These are phyloP conservation scores for Aspergillus quadrilineatus DNA, from an alignment of 2,329 filamentous ascomycete genomes.

Conservation along the genomic window DNA sequence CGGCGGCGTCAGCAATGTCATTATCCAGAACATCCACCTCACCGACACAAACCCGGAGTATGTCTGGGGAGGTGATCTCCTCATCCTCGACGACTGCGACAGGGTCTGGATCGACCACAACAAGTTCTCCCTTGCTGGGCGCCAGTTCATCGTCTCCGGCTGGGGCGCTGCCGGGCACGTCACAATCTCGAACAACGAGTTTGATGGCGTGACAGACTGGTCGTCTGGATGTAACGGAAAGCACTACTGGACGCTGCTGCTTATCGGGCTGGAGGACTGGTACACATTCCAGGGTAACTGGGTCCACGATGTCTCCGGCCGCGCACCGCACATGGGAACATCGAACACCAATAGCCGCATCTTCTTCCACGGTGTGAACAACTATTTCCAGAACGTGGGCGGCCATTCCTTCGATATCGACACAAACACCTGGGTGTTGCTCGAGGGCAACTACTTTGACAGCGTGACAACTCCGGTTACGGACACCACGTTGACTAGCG, in stretches of 20 bases:
- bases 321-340: conserved; percentile 9
- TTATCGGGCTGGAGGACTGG: conserved; percentile 55
- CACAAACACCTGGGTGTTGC: conserved; percentile 47
- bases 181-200: conserved; percentile 60
- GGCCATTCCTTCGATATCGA: conserved; percentile 59
- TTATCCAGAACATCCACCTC: conserved; percentile 49
- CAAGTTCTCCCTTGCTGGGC: conserved; percentile 55
- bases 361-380: conserved; percentile 46
- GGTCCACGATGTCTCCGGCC: conserved; percentile 43
- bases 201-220: conserved; percentile 56
- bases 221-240: conserved; percentile 59
- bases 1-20: conserved; percentile 54
- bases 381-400: conserved; percentile 58
- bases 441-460: conserved; percentile 60
- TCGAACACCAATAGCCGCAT: conserved; percentile 1
- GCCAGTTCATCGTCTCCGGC: conserved; percentile 61
- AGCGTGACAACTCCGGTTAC: conserved; percentile 45
- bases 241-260: conserved; percentile 62
- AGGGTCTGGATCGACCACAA: conserved; percentile 52
- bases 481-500: conserved; percentile 12
- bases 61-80: conserved; percentile 61
- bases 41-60: conserved; percentile 57
- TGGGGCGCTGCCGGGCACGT: conserved; percentile 54
- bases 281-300: conserved; percentile 62
- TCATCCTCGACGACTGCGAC: conserved; percentile 50